Base-by-base conservation (phyloP, 306 rosid genomes). In the Prunus armeniaca region DNA sequence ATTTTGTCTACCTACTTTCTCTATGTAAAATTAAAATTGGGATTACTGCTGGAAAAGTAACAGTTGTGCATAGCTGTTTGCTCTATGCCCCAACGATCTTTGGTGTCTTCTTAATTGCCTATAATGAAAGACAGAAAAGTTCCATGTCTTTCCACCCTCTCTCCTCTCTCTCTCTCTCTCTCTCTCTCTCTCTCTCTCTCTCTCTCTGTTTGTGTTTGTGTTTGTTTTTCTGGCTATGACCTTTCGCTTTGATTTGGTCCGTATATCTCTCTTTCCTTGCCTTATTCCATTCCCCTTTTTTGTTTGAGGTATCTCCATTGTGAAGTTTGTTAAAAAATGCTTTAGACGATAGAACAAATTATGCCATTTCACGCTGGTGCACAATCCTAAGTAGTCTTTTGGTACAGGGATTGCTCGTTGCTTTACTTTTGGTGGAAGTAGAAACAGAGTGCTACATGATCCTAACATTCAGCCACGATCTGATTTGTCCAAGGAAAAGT, bases 361-460 rank as follows among this genome's bases (percentile, higher is more conserved):
- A 49, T 32, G 50, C 38, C 27, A 38, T 57, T 34, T 28, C 1
- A 34, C 14, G 6, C 38, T 10, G 38, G 50, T 30, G 58, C 65
- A 34, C 70, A 60, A 17, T 24, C 74, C 27, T 25, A 77, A 24
- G 10, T 71, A 25, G 43, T 55, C 51, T 25, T 78, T 74, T 63
- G 65, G 65, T 77, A 54, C 76, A 94, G 98, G 97, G 73, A 85
- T 94, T 80, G 97, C 98, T 20, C 93, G 97, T 32, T 94, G 98
- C 86, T 94, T 91, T 83, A 94, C 95, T 72, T 94, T 91, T 51
- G 97, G 98, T 2, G 98, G 97, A 79, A 91, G 91, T 78, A 91
- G 88, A 87, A 87, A 87, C 64, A 82, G 86, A 80, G 61, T 72
- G 67, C 85, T 91, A 71, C 96, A 91, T 43, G 87, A 91, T 88